These are phyloP conservation scores for Prillingera fragicola DNA, from an alignment of 1,284 basidiomycete genomes.

Conservation along the genomic window DNA sequence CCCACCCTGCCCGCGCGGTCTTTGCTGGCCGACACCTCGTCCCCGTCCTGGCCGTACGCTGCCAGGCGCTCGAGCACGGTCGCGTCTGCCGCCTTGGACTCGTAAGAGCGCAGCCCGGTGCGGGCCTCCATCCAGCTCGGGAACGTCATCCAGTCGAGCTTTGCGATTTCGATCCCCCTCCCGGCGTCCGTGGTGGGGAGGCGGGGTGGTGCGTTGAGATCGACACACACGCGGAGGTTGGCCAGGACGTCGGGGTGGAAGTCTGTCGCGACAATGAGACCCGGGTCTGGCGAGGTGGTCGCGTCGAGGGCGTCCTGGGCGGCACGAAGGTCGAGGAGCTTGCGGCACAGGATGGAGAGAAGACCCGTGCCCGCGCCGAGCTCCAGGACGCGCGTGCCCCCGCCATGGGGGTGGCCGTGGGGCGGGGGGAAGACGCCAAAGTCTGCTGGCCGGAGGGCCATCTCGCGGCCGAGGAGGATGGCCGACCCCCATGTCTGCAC, in stretches of 20 bases:
- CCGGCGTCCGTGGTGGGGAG: conserved; percentile 7
- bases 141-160: conserved; percentile 67
- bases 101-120: no score
- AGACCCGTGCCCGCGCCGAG: conserved; percentile 84
- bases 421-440: conserved; percentile 31
- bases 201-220: conserved; percentile 54
- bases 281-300: neutral
- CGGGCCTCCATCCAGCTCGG: conserved; percentile 26
- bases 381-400: conserved; percentile 60
- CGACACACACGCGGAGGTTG: conserved; percentile 66
- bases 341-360: conserved; percentile 61
- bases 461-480: conserved; percentile 71
- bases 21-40: no score
- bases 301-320: conserved; percentile 1
- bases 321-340: conserved; percentile 52
- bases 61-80: neutral
- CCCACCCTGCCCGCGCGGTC: conserved; percentile 1
- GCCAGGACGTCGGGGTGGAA: conserved; percentile 66
- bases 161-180: conserved; percentile 48
- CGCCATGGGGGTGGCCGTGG: conserved; percentile 27
- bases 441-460: conserved; percentile 56
- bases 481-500: conserved; percentile 88
- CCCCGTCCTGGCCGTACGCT: neutral
- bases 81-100: neutral
- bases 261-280: conserved; percentile 66